Percentiles rank a stretch among this genome's conserved stretches.
Conservation (phyloP, 2,329 filamentous ascomycete species). For the Botrytis galanthina region DNA sequence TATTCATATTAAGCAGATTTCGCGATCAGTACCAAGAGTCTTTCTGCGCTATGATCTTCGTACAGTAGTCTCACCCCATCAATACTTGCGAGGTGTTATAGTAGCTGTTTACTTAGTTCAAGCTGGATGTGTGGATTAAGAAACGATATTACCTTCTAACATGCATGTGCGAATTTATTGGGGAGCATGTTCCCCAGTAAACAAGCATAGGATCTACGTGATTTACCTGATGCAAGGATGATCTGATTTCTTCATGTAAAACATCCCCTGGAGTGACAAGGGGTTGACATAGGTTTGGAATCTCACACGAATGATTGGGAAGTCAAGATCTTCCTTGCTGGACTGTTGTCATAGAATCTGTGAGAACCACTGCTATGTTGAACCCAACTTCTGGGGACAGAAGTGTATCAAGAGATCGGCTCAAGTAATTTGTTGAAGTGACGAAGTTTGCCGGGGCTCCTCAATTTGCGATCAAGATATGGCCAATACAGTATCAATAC, state of each 20-base stretch:
- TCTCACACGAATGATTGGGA: neutral
- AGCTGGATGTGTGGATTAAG: neutral
- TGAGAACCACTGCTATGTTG: neutral
- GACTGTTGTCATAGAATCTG: neutral
- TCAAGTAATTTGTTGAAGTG: neutral
- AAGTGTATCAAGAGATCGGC: neutral
- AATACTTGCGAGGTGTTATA: neutral
- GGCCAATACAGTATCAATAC: neutral
- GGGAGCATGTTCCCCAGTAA: neutral
- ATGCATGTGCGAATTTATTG: neutral
- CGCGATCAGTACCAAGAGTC: neutral
- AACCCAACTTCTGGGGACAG: neutral
- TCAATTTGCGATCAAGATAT: neutral
- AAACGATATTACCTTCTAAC: neutral
- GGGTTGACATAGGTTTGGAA: neutral
- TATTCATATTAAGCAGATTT: neutral
- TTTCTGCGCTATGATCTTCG: neutral
- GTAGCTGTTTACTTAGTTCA: neutral
- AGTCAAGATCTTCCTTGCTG: neutral
- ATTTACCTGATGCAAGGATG: neutral
- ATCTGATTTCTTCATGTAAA: neutral
- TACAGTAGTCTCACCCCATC: neutral
- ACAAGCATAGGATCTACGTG: neutral
- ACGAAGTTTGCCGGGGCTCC: neutral
- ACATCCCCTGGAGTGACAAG: neutral